These are phyloP conservation scores for Diaporthe vexans DNA, from an alignment of 2,329 filamentous ascomycete genomes.

Conservation along the genomic window DNA sequence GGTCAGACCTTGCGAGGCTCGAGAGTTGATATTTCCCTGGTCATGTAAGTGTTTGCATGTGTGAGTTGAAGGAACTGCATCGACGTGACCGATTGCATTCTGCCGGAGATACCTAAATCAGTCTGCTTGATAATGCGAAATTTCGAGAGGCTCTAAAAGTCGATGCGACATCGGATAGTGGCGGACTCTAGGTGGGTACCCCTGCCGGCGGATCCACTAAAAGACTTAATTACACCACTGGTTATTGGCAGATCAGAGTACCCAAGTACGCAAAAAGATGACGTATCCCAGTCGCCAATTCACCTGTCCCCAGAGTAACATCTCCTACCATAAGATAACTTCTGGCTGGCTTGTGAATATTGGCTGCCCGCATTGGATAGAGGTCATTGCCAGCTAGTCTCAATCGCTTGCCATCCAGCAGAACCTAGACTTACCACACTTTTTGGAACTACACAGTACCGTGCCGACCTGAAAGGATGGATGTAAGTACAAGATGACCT, in stretches of 20 bases:
- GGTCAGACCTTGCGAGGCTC: not conserved
- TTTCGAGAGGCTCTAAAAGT: constrained; percentile 34
- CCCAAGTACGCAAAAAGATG: constrained; percentile 14
- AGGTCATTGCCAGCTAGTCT: constrained; percentile 1
- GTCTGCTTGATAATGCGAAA: constrained; percentile 41
- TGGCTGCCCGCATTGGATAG: not conserved
- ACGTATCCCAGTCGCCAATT: constrained; percentile 16
- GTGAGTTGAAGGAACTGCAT: not conserved
- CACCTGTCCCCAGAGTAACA: not conserved
- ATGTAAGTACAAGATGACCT: constrained; percentile 27
- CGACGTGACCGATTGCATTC: not conserved
- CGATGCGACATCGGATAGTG: constrained; percentile 41
- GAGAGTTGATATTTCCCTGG: not conserved
- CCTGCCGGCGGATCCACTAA: not conserved
- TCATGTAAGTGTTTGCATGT: not conserved
- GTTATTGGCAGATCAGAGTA: not conserved
- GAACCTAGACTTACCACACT: not conserved
- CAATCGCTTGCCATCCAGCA: not conserved
- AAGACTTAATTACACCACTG: constrained; percentile 10
- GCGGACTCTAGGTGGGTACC: constrained; percentile 28
- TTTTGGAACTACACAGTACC: not conserved
- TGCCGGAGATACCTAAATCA: constrained; percentile 19
- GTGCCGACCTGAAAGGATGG: constrained; percentile 27
- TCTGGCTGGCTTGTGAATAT: constrained; percentile 22
- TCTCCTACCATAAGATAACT: not conserved